Conservation (phyloP, 2,329 filamentous ascomycete genomes). For the Aspergillus udagawae region DNA sequence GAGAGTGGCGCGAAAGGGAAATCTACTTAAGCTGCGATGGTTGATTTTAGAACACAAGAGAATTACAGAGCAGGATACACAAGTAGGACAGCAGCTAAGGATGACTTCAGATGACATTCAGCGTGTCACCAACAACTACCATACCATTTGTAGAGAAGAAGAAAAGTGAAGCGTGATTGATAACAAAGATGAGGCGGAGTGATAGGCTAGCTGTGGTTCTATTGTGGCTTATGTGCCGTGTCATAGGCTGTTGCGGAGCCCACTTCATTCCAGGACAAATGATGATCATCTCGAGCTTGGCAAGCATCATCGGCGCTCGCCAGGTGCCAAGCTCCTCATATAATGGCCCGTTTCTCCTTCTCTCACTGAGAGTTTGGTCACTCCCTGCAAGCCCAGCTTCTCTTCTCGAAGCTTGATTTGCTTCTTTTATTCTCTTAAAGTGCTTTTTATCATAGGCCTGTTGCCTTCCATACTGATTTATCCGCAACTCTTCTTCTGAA, state of each 20-base stretch:
- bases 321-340: slow-evolving; percentile 10
- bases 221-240: neutral
- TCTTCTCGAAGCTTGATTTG: slow-evolving; percentile 15
- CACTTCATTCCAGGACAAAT: neutral
- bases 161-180: neutral
- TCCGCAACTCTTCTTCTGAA: slow-evolving; percentile 17
- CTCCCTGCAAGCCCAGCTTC: neutral
- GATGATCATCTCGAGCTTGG: slow-evolving; percentile 13
- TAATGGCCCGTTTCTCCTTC: slow-evolving; percentile 3
- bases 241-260: neutral
- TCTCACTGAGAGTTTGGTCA: neutral
- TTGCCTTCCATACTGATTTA: neutral
- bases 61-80: neutral
- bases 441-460: neutral
- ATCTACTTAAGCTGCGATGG: too few relatives aligned
- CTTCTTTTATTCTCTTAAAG: slow-evolving; percentile 4
- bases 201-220: neutral
- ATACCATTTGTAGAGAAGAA: neutral
- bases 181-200: neutral
- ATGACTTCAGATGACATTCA: neutral
- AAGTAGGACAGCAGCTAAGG: neutral
- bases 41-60: neutral
- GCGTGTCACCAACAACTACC: neutral
- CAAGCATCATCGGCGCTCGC: slow-evolving; percentile 8
- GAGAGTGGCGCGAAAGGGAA: neutral